Conservation (phyloP, 805 yeast species). For the Candida nemodendra region DNA sequence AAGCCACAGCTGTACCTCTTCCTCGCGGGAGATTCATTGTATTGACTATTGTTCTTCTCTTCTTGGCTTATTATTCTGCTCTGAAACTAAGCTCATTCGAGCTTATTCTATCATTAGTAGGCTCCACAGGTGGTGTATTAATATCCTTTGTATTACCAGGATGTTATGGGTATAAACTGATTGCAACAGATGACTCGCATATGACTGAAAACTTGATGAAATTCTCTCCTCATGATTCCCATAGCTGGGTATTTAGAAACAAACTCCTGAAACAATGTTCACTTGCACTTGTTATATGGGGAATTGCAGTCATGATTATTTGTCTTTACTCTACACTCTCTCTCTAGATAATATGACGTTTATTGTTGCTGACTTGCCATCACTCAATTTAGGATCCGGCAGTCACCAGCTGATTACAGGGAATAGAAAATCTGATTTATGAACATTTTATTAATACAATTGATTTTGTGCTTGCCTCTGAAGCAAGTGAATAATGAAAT, state of each 20-base stretch:
- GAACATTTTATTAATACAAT: too few species aligned
- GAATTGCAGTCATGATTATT: slow-evolving; percentile 51
- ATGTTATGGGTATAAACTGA: slow-evolving; percentile 62
- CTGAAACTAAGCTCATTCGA: slow-evolving; percentile 62
- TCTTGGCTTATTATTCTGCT: slow-evolving; percentile 55
- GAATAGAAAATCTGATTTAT: too few species aligned
- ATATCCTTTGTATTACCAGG: slow-evolving; percentile 81
- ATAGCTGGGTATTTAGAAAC: slow-evolving; percentile 22
- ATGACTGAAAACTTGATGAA: slow-evolving; percentile 12
- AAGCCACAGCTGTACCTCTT: slow-evolving; percentile 40
- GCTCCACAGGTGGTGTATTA: slow-evolving; percentile 81
- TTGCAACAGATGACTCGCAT: slow-evolving; percentile 30
- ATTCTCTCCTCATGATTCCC: slow-evolving; percentile 25
- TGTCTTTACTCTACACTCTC: slow-evolving; percentile 49
- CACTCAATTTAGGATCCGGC: too few species aligned
- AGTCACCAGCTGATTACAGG: too few species aligned
- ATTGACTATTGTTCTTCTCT: slow-evolving; percentile 48
- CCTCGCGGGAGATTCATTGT: slow-evolving; percentile 44
- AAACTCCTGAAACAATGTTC: slow-evolving; percentile 23
- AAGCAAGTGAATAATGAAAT: too few species aligned
- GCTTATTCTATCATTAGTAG: slow-evolving; percentile 67
- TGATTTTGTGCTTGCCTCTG: too few species aligned
- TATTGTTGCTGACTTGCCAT: too few species aligned
- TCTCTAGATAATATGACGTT: too few species aligned
- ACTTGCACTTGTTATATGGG: slow-evolving; percentile 50